Base-by-base conservation (phyloP, 768 basidiomycete genomes). In the Hemileccinum rubropunctum region DNA sequence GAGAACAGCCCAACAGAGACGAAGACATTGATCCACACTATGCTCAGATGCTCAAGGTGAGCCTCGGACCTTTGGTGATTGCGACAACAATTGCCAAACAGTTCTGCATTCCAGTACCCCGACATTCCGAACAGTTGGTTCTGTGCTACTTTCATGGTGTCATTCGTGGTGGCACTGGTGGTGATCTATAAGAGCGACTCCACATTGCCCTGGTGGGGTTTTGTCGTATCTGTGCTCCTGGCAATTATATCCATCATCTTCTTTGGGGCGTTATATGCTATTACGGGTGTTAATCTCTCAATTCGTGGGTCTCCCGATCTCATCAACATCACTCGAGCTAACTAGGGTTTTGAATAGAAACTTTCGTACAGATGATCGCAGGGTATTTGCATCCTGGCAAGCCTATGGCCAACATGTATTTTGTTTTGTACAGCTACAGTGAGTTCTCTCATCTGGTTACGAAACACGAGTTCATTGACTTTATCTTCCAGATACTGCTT, bases 141-240 rank as follows among this genome's bases (percentile, higher is more conserved):
- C 5, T 12, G 2, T 10, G 11, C 11, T 12, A 36, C n/a, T 0
- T 53, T 71, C 15, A 32, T 63, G 2, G n/a, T 53, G 12, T 59
- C 62, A 15, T 74, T 80, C 52, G 67, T 71, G 2, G 77, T 80
- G 63, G 80, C 78, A 0, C 73, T 82, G 69, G 73, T 76, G 4
- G 76, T 76, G 7, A 68, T 76, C 51, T 83, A 83, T 61, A 74
- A 76, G 35, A 76, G 74, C 17, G 55, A 76, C 47, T 77, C 80
- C 7, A 77, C 74, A 6, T 62, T 83, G 32, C 81, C 82, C 6
- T 82, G 82, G 81, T 81, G 78, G 78, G 78, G 73, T 4, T 64
- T 81, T 47, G 69, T 78, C 51, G 73, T 83, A 20, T 71, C 73
- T 15, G 58, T 84, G 21, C 63, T 82, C 28, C 67, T 85, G 44